Base-by-base conservation (phyloP, 2,329 filamentous ascomycete genomes). In the Pseudogymnoascus sp. region DNA sequence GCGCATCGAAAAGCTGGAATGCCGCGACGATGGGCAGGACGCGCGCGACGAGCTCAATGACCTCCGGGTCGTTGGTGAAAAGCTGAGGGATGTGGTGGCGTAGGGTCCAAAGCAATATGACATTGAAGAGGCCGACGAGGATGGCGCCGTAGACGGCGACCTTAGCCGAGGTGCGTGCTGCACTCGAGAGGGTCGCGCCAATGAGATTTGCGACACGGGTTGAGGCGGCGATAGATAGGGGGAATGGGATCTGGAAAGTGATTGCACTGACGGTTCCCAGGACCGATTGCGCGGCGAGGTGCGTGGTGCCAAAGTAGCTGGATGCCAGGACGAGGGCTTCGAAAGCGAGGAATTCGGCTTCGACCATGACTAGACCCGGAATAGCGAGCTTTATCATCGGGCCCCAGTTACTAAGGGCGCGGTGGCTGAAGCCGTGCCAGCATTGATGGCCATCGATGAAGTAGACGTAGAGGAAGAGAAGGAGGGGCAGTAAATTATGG, bases 151-250 rank as follows among this genome's bases (percentile, higher is more conserved):
- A 79, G 66, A 96, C 81, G 3, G 86, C 80, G 81, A 96, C 92
- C 74, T 84, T 87, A n/a, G 89, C 89, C 0, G 89, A 89, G 2
- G 85, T 89, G 72, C 87, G 91, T 14, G 93, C 93, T 0, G 93
- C 89, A 53, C 87, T 86, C 2, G 90, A 86, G 10, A 97, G 81
- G 0, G 87, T 88, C 0, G 93, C 93, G 7, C 93, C 95, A 66
- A 97, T 96, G 35, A 97, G 78, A 70, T 97, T 97, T 16, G 93
- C 93, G 13, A 97, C 86, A 0, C 93, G 87, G 0, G 93, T 97
- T 11, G 89, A 93, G 0, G 89, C 86, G 2, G 93, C 93, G 64
- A 97, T 93, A 33, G 88, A 90, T 65, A 97, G 84, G 0, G 93
- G 90, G 77, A 97, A 97, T 0, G 93, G 92, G 59, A 97, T 87